Base-by-base conservation (phyloP, 1,139 yeast genomes). In the Lodderomyces parapsilosis region DNA sequence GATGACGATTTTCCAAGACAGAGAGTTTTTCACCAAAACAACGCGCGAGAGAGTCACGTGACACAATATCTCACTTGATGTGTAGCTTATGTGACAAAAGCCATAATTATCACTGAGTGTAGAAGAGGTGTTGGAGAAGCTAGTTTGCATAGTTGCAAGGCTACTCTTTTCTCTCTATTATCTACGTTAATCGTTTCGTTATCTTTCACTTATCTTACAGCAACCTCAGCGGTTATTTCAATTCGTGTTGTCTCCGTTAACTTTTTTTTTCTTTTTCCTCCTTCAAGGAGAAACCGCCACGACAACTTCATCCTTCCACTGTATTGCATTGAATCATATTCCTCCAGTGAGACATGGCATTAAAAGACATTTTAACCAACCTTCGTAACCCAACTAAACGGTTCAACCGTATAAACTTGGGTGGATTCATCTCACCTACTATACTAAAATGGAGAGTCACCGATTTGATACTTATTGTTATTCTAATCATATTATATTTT, bases 391-490 rank as follows among this genome's bases (percentile, higher is more conserved):
- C 41, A 20, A 38, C 19, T 23, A 36, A 32, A 27, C 37, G 37
- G 4, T 50, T 74, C 46, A 76, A 79, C 52, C 62, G 88, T 44
- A 66, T 74, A 20, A 71, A 78, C 1, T 59, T 82, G n/a, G 85
- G 86, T 7, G 85, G 86, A 6, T 47, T 78, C 15, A 39, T 42
- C 23, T 35, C 48, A 14, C 44, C 46, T 1, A 30, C 50, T 4
- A 41, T 77, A 5, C 61, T 71, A 27, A 73, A 71, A 50, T 85
- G 89, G 90, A 71, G 86, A 50, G 49, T 75, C n/a, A 66, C 81
- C 1, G 94, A 86, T 57, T 57, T 76, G 9, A 38, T 77, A 0
- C 63, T 77, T 7, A 53, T 80, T 6, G 65, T 66, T 0, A 43
- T 74, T 0, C 62, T 83, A 11, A 57, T 70, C 39, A 50, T 74